A percentile compares a stretch with the other conserved stretches of the same genome.
These are phyloP conservation scores for Backusella tarrabulga DNA, from an alignment of 192 early-diverging fungal genomes.

Conservation along the genomic window DNA sequence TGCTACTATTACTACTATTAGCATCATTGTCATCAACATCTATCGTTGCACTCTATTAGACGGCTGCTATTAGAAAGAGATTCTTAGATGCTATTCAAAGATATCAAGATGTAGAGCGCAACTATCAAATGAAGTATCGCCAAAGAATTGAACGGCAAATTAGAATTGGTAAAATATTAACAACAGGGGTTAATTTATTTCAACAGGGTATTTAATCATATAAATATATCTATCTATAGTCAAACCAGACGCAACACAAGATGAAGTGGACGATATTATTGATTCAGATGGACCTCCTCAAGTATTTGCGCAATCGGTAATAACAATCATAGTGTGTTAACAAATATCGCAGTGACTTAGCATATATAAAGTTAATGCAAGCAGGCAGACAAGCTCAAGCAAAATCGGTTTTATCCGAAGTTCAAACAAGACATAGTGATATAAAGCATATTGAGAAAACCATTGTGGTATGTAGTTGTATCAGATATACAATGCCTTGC, in stretches of 20 bases:
- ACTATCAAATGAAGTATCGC: constrained; percentile 77
- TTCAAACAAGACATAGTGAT: constrained; percentile 79
- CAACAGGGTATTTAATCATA: not conserved
- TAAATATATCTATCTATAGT: constrained; percentile 44
- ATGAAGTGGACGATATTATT: constrained; percentile 72
- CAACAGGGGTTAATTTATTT: not conserved
- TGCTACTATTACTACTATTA: not conserved
- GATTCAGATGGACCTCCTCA: constrained; percentile 64
- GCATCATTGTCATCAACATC: not conserved
- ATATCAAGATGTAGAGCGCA: constrained; percentile 73
- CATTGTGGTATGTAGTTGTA: constrained; percentile 61
- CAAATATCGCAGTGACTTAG: not conserved
- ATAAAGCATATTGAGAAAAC: constrained; percentile 84
- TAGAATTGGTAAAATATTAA: constrained; percentile 60
- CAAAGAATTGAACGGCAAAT: constrained; percentile 79
- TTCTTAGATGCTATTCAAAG: constrained; percentile 64
- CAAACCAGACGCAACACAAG: constrained; percentile 71
- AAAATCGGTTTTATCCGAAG: constrained; percentile 69
- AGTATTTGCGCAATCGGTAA: constrained; percentile 81
- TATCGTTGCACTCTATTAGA: not conserved
- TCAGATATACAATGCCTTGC: not conserved
- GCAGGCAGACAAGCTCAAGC: constrained; percentile 71
- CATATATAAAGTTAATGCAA: constrained; percentile 59
- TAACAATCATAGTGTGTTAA: not conserved
- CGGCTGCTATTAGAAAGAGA: constrained; percentile 46